A percentile compares a stretch with the other conserved stretches of the same genome.
Conservation (phyloP, 495 filamentous ascomycete genomes). For the Viridothelium virens region DNA sequence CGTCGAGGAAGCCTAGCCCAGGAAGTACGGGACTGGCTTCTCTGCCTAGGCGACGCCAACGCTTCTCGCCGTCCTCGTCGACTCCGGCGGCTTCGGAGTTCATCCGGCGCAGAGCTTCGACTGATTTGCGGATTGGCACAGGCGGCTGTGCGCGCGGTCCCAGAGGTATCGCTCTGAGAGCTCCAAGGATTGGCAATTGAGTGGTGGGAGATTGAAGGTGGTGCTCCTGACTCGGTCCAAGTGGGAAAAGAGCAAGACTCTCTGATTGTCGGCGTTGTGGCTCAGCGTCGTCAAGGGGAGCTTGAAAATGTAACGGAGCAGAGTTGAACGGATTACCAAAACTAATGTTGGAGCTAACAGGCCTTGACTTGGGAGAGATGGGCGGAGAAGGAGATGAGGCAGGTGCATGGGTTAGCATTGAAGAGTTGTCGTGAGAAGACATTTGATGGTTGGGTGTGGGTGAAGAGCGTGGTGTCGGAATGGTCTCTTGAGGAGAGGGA, state of each 20-base stretch:
- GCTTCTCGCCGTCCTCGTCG: background rate
- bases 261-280: slow-evolving; percentile 3
- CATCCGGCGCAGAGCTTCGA: slow-evolving; percentile 31
- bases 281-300: background rate
- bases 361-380: background rate
- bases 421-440: background rate
- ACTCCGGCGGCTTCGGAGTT: slow-evolving; percentile 29
- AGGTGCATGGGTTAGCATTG: background rate
- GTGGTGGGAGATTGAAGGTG: slow-evolving; percentile 12
- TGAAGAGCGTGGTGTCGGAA: background rate
- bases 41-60: slow-evolving; percentile 27
- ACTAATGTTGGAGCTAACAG: background rate
- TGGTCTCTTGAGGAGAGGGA: background rate
- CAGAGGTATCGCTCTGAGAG: slow-evolving; percentile 9
- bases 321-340: background rate
- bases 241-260: background rate
- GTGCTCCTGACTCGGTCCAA: background rate
- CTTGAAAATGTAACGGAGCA: background rate
- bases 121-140: slow-evolving; percentile 24
- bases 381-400: background rate
- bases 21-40: slow-evolving; percentile 30
- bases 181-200: slow-evolving; percentile 20
- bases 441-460: background rate
- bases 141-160: slow-evolving; percentile 28
- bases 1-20: slow-evolving; percentile 16